Conservation (phyloP, 2,329 filamentous ascomycete species). For the Fusarium piperis region DNA sequence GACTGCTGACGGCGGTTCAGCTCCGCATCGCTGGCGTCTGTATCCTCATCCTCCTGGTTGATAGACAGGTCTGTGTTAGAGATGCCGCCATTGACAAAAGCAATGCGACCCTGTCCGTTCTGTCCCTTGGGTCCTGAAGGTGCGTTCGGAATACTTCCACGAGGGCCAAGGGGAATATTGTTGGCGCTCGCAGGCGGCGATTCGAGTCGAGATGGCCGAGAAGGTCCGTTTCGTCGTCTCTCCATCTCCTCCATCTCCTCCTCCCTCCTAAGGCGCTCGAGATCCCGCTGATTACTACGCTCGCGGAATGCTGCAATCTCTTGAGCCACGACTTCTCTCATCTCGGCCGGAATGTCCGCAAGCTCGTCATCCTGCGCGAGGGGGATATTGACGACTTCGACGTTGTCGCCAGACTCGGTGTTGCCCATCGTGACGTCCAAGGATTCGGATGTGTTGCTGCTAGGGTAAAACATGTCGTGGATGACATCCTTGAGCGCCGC, state of each 20-base stretch:
- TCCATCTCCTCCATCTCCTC: slow-evolving; percentile 93
- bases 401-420: slow-evolving; percentile 68
- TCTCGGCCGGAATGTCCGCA: slow-evolving; percentile 93
- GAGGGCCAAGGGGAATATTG: slow-evolving; percentile 52
- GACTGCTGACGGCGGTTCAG: slow-evolving; percentile 76
- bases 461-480: slow-evolving; percentile 76
- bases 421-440: slow-evolving; percentile 78
- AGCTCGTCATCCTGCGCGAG: slow-evolving; percentile 91
- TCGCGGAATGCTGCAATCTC: slow-evolving; percentile 97
- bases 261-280: slow-evolving; percentile 87
- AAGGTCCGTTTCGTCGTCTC: slow-evolving; percentile 73
- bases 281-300: slow-evolving; percentile 85
- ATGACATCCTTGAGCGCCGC: slow-evolving; percentile 74
- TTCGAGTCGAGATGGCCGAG: slow-evolving; percentile 72
- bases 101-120: slow-evolving; percentile 69
- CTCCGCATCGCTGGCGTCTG: slow-evolving; percentile 87
- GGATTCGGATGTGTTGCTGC: slow-evolving; percentile 63
- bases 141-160: slow-evolving; percentile 72
- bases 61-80: slow-evolving; percentile 67
- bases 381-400: slow-evolving; percentile 90
- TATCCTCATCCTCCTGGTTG: slow-evolving; percentile 83
- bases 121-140: slow-evolving; percentile 74
- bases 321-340: slow-evolving; percentile 92
- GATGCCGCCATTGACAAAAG: slow-evolving; percentile 83
- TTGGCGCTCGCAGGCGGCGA: slow-evolving; percentile 78